phyloP scores from a whole-genome alignment of 2,329 filamentous ascomycete species.

The Calonectria honghensis region DNA sequence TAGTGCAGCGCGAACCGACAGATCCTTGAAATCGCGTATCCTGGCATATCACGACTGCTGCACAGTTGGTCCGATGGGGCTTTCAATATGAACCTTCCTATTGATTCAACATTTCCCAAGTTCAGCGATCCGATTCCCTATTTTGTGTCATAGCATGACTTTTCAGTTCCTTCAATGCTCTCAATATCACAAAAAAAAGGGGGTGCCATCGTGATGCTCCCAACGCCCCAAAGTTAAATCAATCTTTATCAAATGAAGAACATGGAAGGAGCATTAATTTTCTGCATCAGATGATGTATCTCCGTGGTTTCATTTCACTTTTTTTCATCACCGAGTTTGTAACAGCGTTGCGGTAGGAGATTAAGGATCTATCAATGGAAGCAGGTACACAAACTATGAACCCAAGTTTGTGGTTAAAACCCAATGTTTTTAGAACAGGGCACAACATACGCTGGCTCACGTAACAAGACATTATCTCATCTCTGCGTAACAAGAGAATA shows the following conservation, averaged over 20 bases:
- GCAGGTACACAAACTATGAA: neutral
- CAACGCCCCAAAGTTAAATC: neutral
- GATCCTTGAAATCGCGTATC: neutral
- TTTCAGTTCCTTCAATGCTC: neutral
- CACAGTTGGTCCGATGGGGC: neutral
- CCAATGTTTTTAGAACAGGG: neutral
- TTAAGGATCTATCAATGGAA: neutral
- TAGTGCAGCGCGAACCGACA: neutral
- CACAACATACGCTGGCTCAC: neutral
- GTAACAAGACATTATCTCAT: neutral
- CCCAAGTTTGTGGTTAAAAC: neutral
- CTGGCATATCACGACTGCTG: neutral
- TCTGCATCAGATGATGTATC: neutral
- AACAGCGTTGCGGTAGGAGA: neutral
- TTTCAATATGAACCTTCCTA: neutral
- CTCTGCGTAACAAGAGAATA: neutral
- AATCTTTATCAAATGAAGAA: neutral
- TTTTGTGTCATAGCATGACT: neutral
- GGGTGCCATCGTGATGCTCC: neutral
- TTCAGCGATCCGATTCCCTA: neutral
- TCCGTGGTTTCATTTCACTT: neutral
- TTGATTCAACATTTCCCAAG: neutral
- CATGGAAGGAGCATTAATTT: neutral
- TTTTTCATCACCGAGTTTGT: neutral
- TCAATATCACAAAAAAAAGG: neutral